Evolutionary conservation across 2,329 filamentous ascomycete species (phyloP), one percentile per base, ranked within the genome.

Genomic region (Zasmidium citrigriseum): DNA sequence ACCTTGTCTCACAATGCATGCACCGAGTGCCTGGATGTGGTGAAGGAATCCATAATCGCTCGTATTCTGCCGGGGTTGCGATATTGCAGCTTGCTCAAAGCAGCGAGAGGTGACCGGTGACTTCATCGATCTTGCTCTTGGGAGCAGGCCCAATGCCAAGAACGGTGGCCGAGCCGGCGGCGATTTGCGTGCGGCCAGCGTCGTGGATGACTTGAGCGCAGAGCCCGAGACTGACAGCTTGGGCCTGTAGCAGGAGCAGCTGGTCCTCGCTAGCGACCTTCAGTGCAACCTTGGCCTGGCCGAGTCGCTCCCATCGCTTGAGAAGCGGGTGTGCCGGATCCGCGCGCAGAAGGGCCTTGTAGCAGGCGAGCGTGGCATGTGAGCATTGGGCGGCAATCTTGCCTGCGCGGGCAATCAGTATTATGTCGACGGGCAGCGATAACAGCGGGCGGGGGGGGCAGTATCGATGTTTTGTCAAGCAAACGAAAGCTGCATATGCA

Each of bases 321-420:
- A 99, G 84, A 53, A 96, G 79, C 46, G 79, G 79, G 56, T 86
- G 84, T 48, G 83, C 80, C 14, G 84, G 75, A 46, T 77, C 69
- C 22, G 81, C 81, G 38, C 79, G 75, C 44, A 86, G 77, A 64
- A 96, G 86, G 59, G 87, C 80, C 79, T 97, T 98, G 86, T 96
- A 99, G 84, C 93, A 98, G 55, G 93, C 93, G 57, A 99, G 87
- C 2, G 93, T 96, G n/a, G 93, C 95, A 76, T 98, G 95, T 51
- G 89, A 90, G 77, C 90, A 93, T 77, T 98, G 95, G 7, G 95
- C 95, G 58, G 91, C 95, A 70, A 98, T 97, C 83, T 99, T 99
- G 70, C 93, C 93, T 96, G 54, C 23, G 22, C 7, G 45, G 21
- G 53, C 38, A 41, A 55, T 67, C 57, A 69, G 67, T 41, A 60